phyloP scores from a whole-genome alignment of 176 grass and related monocot genomes.

The Bolboschoenus planiculmis region DNA sequence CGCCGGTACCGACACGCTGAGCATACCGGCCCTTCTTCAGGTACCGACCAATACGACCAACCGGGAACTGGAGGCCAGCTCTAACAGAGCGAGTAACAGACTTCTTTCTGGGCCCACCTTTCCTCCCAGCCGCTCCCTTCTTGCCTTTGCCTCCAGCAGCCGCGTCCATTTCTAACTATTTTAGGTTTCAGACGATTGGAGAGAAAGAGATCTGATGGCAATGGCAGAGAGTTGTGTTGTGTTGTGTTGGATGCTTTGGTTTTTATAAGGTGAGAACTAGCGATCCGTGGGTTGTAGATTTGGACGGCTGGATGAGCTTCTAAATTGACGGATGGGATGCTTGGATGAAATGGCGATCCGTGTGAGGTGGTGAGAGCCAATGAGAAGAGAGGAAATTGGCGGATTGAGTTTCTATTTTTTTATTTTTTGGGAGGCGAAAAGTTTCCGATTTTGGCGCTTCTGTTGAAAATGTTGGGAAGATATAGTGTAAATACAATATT shows the following conservation, averaged over 20 bases:
- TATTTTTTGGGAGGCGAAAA: background rate
- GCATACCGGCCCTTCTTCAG: slow-evolving; percentile 6
- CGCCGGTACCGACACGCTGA: slow-evolving; percentile 2
- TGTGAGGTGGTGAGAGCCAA: background rate
- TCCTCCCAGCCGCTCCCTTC: slow-evolving; percentile 21
- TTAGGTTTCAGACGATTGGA: too few species aligned
- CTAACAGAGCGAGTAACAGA: background rate
- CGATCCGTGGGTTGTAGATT: slow-evolving; percentile 10
- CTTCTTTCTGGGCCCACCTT: slow-evolving; percentile 21
- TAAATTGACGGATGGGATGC: background rate
- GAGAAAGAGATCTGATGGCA: background rate
- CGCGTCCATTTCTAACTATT: slow-evolving; percentile 13
- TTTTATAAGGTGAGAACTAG: background rate
- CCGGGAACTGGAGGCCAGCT: slow-evolving; percentile 27
- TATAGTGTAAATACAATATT: too few species aligned
- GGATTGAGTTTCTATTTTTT: background rate
- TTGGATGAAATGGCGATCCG: background rate
- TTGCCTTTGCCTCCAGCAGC: background rate
- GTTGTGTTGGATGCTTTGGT: background rate
- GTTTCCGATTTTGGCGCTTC: background rate
- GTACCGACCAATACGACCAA: slow-evolving; percentile 17
- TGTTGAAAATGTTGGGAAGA: too few species aligned
- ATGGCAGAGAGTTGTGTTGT: background rate
- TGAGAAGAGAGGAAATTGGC: background rate
- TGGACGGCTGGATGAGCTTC: background rate